These are phyloP conservation scores for Dactylellina sp. DNA, from an alignment of 2,329 filamentous ascomycete species.

Conservation along the genomic window DNA sequence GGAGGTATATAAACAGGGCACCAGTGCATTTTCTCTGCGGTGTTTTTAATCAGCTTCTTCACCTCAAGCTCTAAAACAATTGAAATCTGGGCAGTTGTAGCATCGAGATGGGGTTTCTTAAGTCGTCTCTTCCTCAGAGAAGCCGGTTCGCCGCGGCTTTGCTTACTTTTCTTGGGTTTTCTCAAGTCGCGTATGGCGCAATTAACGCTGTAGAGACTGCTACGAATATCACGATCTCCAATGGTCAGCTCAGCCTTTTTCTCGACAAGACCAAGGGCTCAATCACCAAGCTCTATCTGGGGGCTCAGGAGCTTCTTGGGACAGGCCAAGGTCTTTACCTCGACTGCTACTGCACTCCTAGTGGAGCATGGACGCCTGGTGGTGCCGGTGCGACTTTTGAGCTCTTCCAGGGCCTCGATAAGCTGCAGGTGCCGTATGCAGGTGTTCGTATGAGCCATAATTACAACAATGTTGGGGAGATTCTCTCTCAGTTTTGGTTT, in stretches of 20 bases:
- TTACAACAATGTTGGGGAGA: conserved; percentile 70
- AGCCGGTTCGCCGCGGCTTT: neutral
- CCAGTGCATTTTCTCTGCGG: neutral
- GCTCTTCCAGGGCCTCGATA: conserved; percentile 69
- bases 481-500: conserved; percentile 75
- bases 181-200: conserved; percentile 11
- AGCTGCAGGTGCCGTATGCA: conserved; percentile 68
- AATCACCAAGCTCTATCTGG: conserved; percentile 65
- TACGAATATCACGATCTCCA: conserved; percentile 64
- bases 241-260: conserved; percentile 65
- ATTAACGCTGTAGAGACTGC: conserved; percentile 61
- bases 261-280: conserved; percentile 65
- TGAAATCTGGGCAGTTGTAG: neutral
- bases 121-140: neutral
- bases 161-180: neutral
- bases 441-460: conserved; percentile 72
- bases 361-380: conserved; percentile 72
- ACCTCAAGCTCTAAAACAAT: too few species aligned
- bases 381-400: conserved; percentile 67
- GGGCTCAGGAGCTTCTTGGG: conserved; percentile 70
- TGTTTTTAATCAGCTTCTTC: too few species aligned
- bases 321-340: conserved; percentile 71
- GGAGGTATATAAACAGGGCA: conserved; percentile 1
- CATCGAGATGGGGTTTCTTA: neutral
- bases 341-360: conserved; percentile 73